Conservation (phyloP, 148 eudicot genomes). For the Pouteria glomerata region DNA sequence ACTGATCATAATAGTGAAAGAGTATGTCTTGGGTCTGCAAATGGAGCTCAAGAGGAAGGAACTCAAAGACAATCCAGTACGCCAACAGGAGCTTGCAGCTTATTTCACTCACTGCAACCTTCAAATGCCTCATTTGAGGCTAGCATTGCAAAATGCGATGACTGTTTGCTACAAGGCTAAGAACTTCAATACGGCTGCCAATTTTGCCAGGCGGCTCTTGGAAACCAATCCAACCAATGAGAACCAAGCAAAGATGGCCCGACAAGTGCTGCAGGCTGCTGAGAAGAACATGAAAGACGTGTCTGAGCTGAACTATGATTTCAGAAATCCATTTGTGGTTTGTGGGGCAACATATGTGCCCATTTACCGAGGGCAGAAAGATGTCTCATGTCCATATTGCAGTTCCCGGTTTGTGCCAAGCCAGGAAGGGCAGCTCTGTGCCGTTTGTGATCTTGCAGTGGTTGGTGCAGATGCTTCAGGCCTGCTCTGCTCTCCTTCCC, state of each 20-base stretch:
- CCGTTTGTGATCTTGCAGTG: constrained; percentile 74
- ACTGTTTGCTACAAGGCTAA: constrained; percentile 65
- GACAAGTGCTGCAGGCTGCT: constrained; percentile 76
- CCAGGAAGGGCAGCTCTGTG: constrained; percentile 72
- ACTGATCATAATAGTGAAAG: constrained; percentile 64
- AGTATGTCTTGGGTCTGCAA: constrained; percentile 79
- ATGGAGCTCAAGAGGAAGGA: constrained; percentile 86
- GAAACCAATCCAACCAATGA: constrained; percentile 75
- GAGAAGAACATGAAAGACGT: constrained; percentile 86
- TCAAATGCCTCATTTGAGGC: constrained; percentile 78
- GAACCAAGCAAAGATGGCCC: constrained; percentile 63
- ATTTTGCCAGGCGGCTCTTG: constrained; percentile 73
- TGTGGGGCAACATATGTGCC: constrained; percentile 93
- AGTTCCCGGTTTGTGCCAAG: constrained; percentile 65
- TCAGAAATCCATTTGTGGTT: constrained; percentile 88
- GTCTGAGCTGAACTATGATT: constrained; percentile 73
- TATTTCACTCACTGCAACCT: constrained; percentile 93
- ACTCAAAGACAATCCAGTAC: constrained; percentile 66
- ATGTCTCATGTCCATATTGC: constrained; percentile 79
- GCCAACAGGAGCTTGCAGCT: constrained; percentile 92
- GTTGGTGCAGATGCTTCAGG: constrained; percentile 95
- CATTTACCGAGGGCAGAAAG: constrained; percentile 80
- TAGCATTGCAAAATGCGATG: constrained; percentile 77
- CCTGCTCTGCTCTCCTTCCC: constrained; percentile 80
- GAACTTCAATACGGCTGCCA: constrained; percentile 72